These are phyloP conservation scores for Yarrowia yakushimensis DNA, from an alignment of 805 yeast genomes.

Conservation along the genomic window DNA sequence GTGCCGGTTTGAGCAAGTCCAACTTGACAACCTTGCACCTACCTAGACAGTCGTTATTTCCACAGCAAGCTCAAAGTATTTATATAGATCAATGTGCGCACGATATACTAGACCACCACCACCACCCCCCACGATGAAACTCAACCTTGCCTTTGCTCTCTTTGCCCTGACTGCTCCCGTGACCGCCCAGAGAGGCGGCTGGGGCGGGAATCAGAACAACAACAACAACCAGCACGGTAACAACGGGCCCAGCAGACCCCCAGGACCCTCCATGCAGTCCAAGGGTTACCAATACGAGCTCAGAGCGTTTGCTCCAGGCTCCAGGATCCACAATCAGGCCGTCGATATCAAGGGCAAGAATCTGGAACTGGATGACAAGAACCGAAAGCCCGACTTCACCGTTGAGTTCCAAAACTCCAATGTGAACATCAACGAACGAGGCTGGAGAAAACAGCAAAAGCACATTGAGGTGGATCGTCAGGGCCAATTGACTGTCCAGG, in stretches of 20 bases:
- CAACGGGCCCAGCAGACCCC: background rate
- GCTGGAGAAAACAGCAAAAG: conserved; percentile 6
- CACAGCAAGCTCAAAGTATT: background rate
- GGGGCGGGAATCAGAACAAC: background rate
- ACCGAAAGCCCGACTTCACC: background rate
- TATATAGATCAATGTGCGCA: conserved; percentile 1
- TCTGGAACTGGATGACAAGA: background rate
- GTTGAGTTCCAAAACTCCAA: conserved; percentile 17
- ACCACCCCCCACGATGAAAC: background rate
- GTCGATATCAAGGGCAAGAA: background rate
- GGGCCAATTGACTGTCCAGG: background rate
- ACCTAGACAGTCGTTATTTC: background rate
- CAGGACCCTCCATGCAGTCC: too few relatives aligned
- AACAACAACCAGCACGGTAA: background rate
- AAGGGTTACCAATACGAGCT: conserved; percentile 15
- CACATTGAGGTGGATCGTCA: background rate
- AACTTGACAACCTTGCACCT: background rate
- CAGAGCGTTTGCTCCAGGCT: background rate
- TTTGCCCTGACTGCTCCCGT: conserved; percentile 12
- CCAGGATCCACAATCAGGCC: background rate
- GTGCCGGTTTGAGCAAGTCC: background rate
- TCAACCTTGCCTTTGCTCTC: background rate
- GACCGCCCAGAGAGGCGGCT: conserved; percentile 13
- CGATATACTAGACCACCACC: background rate
- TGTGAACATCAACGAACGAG: conserved; percentile 8